Evolutionary conservation across 345 rosid species (phyloP).

Genomic region (Carallia pectinifolia): DNA sequence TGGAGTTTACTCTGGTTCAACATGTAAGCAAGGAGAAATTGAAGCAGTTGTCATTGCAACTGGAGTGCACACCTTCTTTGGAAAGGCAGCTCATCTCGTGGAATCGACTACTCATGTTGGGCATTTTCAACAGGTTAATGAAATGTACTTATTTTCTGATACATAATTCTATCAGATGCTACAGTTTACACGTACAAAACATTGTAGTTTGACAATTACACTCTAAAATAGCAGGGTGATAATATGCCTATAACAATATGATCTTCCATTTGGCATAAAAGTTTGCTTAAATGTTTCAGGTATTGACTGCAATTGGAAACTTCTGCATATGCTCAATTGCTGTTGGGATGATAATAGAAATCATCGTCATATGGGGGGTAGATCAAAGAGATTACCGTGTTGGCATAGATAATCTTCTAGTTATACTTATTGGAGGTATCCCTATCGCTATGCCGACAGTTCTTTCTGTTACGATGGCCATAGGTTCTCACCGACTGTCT

Average conservation of each 20-base stretch:
- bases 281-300: slow-evolving; percentile 40
- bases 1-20: slow-evolving; percentile 86
- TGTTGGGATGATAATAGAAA: slow-evolving; percentile 67
- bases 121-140: neutral
- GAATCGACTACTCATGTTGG: neutral
- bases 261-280: slow-evolving; percentile 25
- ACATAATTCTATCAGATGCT: neutral
- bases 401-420: slow-evolving; percentile 81
- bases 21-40: slow-evolving; percentile 89
- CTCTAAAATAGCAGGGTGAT: too few relatives aligned
- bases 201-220: neutral
- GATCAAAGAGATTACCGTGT: slow-evolving; percentile 57
- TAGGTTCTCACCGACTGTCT: slow-evolving; percentile 85
- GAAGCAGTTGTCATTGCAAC: slow-evolving; percentile 83
- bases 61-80: slow-evolving; percentile 9
- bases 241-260: too few relatives aligned
- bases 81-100: slow-evolving; percentile 6
- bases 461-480: slow-evolving; percentile 96
- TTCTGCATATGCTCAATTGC: slow-evolving; percentile 96
- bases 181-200: neutral
- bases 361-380: slow-evolving; percentile 49
- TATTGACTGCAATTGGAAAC: slow-evolving; percentile 78
- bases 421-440: slow-evolving; percentile 90
- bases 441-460: slow-evolving; percentile 98
- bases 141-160: neutral